These are phyloP conservation scores for Primulina eburnea DNA, from an alignment of 257 asterid species.

Conservation along the genomic window DNA sequence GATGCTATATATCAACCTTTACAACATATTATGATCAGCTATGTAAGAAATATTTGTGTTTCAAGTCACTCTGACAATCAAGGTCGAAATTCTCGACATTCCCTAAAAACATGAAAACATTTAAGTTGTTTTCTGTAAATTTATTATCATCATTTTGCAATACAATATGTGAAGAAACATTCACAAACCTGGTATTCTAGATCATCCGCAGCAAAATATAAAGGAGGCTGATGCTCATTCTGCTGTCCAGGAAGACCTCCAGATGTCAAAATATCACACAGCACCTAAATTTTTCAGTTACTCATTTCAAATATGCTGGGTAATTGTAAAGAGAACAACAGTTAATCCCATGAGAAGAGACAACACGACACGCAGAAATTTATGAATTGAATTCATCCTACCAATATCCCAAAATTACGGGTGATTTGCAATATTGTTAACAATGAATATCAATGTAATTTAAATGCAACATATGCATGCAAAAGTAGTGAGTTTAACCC, in stretches of 20 bases:
- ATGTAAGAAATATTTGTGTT: neutral
- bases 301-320: slow-evolving; percentile 15
- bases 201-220: slow-evolving; percentile 66
- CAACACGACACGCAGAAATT: neutral
- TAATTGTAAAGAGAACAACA: neutral
- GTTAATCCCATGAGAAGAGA: neutral
- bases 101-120: slow-evolving; percentile 4
- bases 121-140: neutral
- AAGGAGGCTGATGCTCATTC: slow-evolving; percentile 48
- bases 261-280: slow-evolving; percentile 59
- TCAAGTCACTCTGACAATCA: neutral
- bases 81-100: neutral
- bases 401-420: neutral
- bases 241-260: slow-evolving; percentile 52
- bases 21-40: neutral
- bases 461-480: neutral
- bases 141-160: neutral
- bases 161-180: slow-evolving; percentile 1
- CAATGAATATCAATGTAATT: neutral
- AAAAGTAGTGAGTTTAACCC: too few relatives aligned
- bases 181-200: slow-evolving; percentile 56
- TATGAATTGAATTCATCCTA: neutral
- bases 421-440: neutral
- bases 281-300: slow-evolving; percentile 37
- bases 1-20: neutral